Evolutionary conservation across 2,329 filamentous ascomycete species (phyloP).

Genomic region (Neopestalotiopsis rosae): DNA sequence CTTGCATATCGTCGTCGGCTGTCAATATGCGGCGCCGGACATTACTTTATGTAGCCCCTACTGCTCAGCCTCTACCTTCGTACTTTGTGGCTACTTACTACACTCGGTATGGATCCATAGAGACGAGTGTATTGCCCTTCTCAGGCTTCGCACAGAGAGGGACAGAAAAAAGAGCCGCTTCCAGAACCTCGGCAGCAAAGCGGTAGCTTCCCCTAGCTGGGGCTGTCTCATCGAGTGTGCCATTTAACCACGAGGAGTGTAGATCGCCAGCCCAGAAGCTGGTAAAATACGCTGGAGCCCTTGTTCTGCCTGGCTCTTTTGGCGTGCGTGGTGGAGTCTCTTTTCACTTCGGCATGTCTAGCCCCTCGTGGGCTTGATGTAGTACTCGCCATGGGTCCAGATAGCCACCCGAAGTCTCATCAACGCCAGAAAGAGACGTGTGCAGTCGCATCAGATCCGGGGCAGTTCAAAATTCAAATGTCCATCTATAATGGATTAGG

Average conservation of each 20-base stretch:
- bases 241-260: background rate
- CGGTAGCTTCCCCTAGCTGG: conserved; percentile 2
- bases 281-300: background rate
- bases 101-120: no score
- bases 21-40: background rate
- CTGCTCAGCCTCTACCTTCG: background rate
- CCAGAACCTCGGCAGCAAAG: background rate
- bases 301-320: background rate
- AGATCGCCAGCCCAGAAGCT: background rate
- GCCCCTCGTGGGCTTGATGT: background rate
- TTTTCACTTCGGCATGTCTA: background rate
- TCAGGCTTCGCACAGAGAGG: background rate
- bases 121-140: background rate
- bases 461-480: background rate
- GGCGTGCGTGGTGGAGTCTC: background rate
- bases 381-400: background rate
- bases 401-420: background rate
- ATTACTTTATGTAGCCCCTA: background rate
- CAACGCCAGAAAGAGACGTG: conserved; percentile 3
- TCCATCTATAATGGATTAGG: no score
- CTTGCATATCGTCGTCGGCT: background rate
- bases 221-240: background rate
- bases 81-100: background rate
- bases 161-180: background rate
- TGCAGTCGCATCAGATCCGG: background rate